A percentile compares a stretch with the other conserved stretches of the same genome.
Conservation (phyloP, 2,329 filamentous ascomycete species). For the Beauveria medogensis region DNA sequence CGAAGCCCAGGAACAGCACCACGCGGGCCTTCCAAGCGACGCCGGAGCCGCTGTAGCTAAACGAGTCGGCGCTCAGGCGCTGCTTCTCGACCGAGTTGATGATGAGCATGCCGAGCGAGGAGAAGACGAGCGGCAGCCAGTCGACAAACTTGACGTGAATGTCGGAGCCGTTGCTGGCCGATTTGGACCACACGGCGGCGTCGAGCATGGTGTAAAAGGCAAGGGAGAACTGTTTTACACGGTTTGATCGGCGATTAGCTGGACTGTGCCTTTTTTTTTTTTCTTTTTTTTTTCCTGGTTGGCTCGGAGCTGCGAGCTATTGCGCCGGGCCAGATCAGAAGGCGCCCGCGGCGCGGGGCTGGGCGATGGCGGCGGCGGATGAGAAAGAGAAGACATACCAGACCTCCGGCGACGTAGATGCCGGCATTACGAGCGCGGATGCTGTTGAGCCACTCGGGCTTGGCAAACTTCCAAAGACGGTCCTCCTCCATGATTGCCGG, state of each 20-base stretch:
- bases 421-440: conserved; percentile 55
- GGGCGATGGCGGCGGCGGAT: not conserved
- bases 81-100: conserved; percentile 64
- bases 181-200: conserved; percentile 59
- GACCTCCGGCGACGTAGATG: conserved; percentile 53
- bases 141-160: conserved; percentile 58
- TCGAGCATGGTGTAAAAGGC: conserved; percentile 64
- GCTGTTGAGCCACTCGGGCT: conserved; percentile 60
- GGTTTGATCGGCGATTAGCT: not conserved
- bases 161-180: conserved; percentile 48
- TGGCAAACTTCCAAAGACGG: conserved; percentile 58
- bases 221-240: conserved; percentile 48
- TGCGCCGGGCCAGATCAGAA: not conserved
- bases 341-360: not conserved
- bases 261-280: no score
- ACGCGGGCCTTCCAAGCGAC: conserved; percentile 63
- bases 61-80: conserved; percentile 54
- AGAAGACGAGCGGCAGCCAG: conserved; percentile 63
- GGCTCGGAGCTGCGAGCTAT: not conserved
- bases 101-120: conserved; percentile 59
- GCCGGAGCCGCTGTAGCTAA: conserved; percentile 53
- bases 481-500: conserved; percentile 40
- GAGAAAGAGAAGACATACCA: conserved; percentile 39
- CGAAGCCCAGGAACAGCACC: conserved; percentile 60
- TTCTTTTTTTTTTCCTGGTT: no score